Conservation (phyloP, 805 yeast genomes). For the Kockiozyma suomiensis region DNA sequence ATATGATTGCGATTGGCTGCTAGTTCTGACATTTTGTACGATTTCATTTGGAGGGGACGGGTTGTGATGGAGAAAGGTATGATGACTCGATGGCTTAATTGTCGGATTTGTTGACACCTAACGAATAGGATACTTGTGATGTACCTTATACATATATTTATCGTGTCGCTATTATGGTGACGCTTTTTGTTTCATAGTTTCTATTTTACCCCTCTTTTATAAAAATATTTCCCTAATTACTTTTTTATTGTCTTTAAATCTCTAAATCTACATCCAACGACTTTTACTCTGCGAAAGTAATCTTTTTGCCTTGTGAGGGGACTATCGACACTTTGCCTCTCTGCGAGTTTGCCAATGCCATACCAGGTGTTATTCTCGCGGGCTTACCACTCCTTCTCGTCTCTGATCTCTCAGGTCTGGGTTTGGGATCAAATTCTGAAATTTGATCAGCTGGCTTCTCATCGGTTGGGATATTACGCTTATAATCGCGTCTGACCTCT, state of each 20-base stretch:
- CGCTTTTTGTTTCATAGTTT: too few species aligned
- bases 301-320: constrained; percentile 85
- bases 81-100: too few species aligned
- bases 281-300: constrained; percentile 52
- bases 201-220: too few species aligned
- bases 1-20: too few species aligned
- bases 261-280: too few species aligned
- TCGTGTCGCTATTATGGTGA: background rate
- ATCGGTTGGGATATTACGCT: background rate
- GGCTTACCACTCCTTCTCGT: background rate
- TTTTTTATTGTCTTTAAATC: background rate
- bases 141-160: background rate
- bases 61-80: too few species aligned
- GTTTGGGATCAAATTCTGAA: background rate
- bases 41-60: background rate
- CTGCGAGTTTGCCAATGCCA: constrained; percentile 84
- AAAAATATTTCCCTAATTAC: background rate
- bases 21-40: too few species aligned
- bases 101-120: background rate
- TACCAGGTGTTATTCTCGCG: constrained; percentile 56
- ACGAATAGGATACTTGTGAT: background rate
- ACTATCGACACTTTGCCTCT: constrained; percentile 89
- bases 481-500: background rate
- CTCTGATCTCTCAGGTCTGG: background rate
- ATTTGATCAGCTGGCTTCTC: too few species aligned